Evolutionary conservation across 345 rosid genomes (phyloP).

Genomic region (Salix exigua): DNA sequence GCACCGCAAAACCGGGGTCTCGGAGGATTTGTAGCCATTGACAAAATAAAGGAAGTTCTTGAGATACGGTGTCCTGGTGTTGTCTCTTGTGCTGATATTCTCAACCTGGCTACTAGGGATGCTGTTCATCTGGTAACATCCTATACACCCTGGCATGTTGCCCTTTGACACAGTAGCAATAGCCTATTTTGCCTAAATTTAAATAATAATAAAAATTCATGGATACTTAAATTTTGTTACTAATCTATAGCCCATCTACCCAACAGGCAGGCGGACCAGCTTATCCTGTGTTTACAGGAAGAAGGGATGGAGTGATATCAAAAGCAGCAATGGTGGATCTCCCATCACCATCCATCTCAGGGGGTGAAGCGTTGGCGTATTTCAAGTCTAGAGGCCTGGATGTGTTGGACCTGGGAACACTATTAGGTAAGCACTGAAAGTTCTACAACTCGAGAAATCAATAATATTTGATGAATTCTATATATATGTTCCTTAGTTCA

Average conservation of each 20-base stretch:
- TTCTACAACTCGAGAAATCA: not conserved
- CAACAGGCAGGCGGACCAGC: conserved; percentile 30
- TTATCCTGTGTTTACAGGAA: conserved; percentile 23
- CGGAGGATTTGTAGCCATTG: conserved; percentile 55
- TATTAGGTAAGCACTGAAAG: conserved; percentile 6
- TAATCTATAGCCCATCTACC: not conserved
- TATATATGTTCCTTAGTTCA: no score
- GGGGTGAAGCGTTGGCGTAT: conserved; percentile 9
- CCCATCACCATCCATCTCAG: conserved; percentile 22
- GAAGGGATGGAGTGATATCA: conserved; percentile 23
- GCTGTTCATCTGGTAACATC: conserved; percentile 57
- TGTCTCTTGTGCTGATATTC: conserved; percentile 85
- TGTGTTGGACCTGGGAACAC: conserved; percentile 19
- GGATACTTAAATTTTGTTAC: not conserved
- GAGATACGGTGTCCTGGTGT: conserved; percentile 62
- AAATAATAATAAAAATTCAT: not conserved
- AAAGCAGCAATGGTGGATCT: conserved; percentile 16
- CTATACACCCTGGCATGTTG: no score
- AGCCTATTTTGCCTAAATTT: no score
- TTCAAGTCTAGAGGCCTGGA: conserved; percentile 21
- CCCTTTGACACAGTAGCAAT: no score
- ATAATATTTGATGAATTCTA: no score
- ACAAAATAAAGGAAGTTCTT: conserved; percentile 67
- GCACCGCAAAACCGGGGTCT: conserved; percentile 65
- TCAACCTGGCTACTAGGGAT: conserved; percentile 79